These are phyloP conservation scores for Artemisia annua DNA, from an alignment of 129 eudicot genomes.

Conservation along the genomic window DNA sequence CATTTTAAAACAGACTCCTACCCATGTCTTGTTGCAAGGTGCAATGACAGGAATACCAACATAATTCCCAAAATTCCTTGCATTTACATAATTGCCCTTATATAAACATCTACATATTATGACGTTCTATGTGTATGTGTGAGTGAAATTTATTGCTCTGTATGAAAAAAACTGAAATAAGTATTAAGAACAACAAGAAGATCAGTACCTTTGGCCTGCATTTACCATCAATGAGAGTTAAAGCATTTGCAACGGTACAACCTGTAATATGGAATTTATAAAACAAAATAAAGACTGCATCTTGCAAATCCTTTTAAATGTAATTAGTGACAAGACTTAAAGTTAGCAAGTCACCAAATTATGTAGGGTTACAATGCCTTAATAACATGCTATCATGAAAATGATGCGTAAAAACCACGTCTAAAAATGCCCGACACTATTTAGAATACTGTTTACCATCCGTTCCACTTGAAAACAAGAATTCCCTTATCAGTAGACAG, in stretches of 20 bases:
- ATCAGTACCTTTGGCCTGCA: slow-evolving; percentile 23
- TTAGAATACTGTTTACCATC: slow-evolving; percentile 4
- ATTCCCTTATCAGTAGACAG: slow-evolving; percentile 29
- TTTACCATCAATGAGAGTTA: slow-evolving; percentile 20
- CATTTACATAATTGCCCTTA: slow-evolving; percentile 21
- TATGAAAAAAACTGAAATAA: slow-evolving; percentile 11
- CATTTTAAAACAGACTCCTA: neutral
- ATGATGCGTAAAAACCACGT: slow-evolving; percentile 12
- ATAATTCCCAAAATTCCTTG: neutral
- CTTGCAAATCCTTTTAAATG: slow-evolving; percentile 15
- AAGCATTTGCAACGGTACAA: slow-evolving; percentile 23
- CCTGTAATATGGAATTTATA: neutral
- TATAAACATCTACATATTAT: slow-evolving; percentile 7
- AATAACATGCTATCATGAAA: slow-evolving; percentile 22
- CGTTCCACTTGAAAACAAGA: slow-evolving; percentile 24
- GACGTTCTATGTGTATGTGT: neutral
- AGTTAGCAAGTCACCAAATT: neutral
- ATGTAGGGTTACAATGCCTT: slow-evolving; percentile 21
- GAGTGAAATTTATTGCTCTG: too few species aligned
- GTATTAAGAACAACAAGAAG: slow-evolving; percentile 16
- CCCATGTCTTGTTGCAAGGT: slow-evolving; percentile 1
- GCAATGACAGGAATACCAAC: slow-evolving; percentile 18
- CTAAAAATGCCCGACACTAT: slow-evolving; percentile 14
- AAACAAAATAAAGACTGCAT: slow-evolving; percentile 17
- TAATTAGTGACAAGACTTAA: neutral